Evolutionary conservation across 441 rosid species (phyloP).

Genomic region (Erysimum pusillum): DNA sequence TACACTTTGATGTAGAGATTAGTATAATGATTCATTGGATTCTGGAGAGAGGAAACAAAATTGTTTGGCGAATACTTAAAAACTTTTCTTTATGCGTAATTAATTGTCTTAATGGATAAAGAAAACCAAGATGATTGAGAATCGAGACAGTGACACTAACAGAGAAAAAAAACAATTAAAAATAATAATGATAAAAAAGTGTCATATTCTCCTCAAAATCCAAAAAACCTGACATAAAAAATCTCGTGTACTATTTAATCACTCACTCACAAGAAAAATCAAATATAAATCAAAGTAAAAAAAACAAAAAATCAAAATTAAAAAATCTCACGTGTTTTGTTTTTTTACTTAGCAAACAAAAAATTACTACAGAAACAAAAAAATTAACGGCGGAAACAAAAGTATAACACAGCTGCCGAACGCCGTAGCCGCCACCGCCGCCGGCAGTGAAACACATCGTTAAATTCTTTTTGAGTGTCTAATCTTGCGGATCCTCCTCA

Average conservation of each 20-base stretch:
- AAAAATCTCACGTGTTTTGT: slow-evolving; percentile 49
- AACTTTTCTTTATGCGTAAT: slow-evolving; percentile 15
- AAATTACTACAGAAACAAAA: slow-evolving; percentile 34
- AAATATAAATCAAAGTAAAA: slow-evolving; percentile 28
- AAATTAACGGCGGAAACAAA: slow-evolving; percentile 40
- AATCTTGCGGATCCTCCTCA: slow-evolving; percentile 42
- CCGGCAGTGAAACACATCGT: not conserved
- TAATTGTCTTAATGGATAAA: slow-evolving; percentile 34
- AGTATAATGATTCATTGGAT: not conserved
- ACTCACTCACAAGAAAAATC: slow-evolving; percentile 44
- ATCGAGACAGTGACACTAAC: slow-evolving; percentile 39
- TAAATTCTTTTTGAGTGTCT: slow-evolving; percentile 1
- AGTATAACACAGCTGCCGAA: slow-evolving; percentile 42
- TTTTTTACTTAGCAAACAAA: slow-evolving; percentile 32
- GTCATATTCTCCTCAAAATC: slow-evolving; percentile 52
- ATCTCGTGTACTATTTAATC: slow-evolving; percentile 51
- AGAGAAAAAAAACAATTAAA: slow-evolving; percentile 1
- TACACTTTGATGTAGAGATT: not conserved
- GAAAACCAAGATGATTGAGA: slow-evolving; percentile 40
- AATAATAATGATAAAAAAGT: slow-evolving; percentile 41
- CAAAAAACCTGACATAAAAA: slow-evolving; percentile 51
- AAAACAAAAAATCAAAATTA: slow-evolving; percentile 24
- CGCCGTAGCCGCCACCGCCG: slow-evolving; percentile 29
- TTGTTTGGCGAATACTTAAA: not conserved
- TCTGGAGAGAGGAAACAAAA: not conserved